A percentile compares a stretch with the other conserved stretches of the same genome.
Evolutionary conservation across 2,329 filamentous ascomycete genomes (phyloP).

Genomic region (Colletotrichum falcatum): DNA sequence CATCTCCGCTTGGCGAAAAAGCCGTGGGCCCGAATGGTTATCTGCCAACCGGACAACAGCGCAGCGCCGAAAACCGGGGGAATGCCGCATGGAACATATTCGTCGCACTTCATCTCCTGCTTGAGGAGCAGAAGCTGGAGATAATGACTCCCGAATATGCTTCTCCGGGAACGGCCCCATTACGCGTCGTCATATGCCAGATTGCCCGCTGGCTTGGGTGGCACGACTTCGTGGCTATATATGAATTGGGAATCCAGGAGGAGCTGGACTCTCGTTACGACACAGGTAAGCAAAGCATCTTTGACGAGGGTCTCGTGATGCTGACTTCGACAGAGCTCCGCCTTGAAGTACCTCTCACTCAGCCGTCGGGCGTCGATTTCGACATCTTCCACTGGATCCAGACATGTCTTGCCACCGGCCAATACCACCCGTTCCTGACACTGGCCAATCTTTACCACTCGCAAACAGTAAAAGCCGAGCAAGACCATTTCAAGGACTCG

Average conservation of each 20-base stretch:
- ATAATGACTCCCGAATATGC: conserved; percentile 61
- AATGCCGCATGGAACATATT: conserved; percentile 75
- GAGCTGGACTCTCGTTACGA: conserved; percentile 56
- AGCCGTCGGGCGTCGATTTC: conserved; percentile 49
- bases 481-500: conserved; percentile 51
- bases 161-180: conserved; percentile 58
- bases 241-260: conserved; percentile 66
- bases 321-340: conserved; percentile 47
- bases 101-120: conserved; percentile 84
- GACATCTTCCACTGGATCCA: conserved; percentile 66
- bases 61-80: conserved; percentile 67
- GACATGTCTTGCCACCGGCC: conserved; percentile 55
- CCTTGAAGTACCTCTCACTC: conserved; percentile 44
- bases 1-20: conserved; percentile 67
- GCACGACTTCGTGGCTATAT: conserved; percentile 60
- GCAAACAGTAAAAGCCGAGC: conserved; percentile 51
- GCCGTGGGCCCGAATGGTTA: conserved; percentile 68
- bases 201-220: conserved; percentile 87
- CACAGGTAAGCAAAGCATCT: conserved; percentile 50
- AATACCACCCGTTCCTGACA: conserved; percentile 54
- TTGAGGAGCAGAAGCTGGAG: conserved; percentile 89
- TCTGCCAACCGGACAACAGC: conserved; percentile 70
- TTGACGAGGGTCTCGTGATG: conserved; percentile 25
- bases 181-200: conserved; percentile 84
- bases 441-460: conserved; percentile 60